Evolutionary conservation across 306 rosid species (phyloP), one percentile per base, ranked within the genome.

Genomic region (Dalbergia cultrata): DNA sequence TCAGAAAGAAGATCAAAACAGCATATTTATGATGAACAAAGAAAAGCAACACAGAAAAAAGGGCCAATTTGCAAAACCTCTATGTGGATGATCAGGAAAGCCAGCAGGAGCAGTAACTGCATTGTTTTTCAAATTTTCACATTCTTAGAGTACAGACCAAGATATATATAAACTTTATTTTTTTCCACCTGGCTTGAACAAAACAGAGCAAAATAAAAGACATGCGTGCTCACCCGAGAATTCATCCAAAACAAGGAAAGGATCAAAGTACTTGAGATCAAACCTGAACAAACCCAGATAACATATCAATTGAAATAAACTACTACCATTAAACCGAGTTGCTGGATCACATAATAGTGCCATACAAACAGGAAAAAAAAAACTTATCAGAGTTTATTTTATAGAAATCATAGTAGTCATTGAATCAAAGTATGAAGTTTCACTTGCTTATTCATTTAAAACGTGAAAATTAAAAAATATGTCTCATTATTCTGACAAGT

Each of bases 71-170:
- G 11, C 81, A 84, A 26, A 83, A 89, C 99, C 99, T 89, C 99
- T 90, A 45, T 95, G 99, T 78, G 99, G 98, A 87, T 95, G 99
- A 87, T 95, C 99, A 35, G 93, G 99, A 74, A 95, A 95, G 8
- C 99, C 99, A 88, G 98, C 96, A 43, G 99, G 99, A 85, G 97
- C 93, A 66, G 97, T 72, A 26, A 91, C 98, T 95, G 93, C 81
- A 85, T 79, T 18, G 81, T 68, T 61, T 7, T 26, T 2, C 54
- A 63, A 63, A 82, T 9, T 67, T 18, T 62, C 67, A 39, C 76
- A 78, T 56, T 72, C n/a, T 82, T 41, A 83, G 65, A 56, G 60
- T 37, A 68, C 43, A 67, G 10, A 56, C 63, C 11, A 70, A 82
- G 16, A 78, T 21, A 21, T 21, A 21, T 21, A 21, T 21, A 21